Evolutionary conservation across 805 yeast species (phyloP), one percentile per base, ranked within the genome.

Genomic region (Saturnispora bothae): DNA sequence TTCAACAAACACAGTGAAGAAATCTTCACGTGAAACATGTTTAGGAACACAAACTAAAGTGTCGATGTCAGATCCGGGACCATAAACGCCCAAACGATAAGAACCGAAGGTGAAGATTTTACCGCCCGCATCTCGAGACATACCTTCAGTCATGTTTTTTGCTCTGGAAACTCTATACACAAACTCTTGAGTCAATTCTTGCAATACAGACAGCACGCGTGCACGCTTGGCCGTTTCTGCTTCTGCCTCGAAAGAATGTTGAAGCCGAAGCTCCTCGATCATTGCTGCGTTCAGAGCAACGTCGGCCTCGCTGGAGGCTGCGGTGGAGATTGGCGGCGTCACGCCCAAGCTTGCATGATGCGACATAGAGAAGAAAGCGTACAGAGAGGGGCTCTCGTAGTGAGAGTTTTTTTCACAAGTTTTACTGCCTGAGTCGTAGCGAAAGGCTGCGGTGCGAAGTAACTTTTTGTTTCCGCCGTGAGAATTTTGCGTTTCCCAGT

Each of bases 11-110:
- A 83, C 86, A 1, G 71, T 73, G 54, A 92, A 92, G 55, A 89
- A 92, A 58, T 88, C 92, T 19, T 83, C 92, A 46, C 96, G 71
- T 1, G 83, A 69, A 12, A 92, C 95, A 58, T 92, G 97, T 51
- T 89, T 92, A 2, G 98, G 98, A 14, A 84, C 96, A 20, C 89
- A 96, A n/a, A 92, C 83, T 33, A 92, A 64, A 0, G 97, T 83
- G 65, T 92, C 98, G 43, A 92, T 89, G 78, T 92, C 98, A 0
- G 95, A 82, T 1, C 98, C 97, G 0, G 97, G 97, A 0, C 97
- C 97, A 61, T 88, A 85, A 12, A 92, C 98, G 4, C 98, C 98
- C 31, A 92, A 63, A 45, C 96, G 68, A 53, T 88, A 92, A 1
- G 96, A 86, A 1, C 98, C 98, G 63, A 73, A 92, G 0, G 96